Base-by-base conservation (phyloP, 169 alveolate species). In the Plasmodium malariae region DNA sequence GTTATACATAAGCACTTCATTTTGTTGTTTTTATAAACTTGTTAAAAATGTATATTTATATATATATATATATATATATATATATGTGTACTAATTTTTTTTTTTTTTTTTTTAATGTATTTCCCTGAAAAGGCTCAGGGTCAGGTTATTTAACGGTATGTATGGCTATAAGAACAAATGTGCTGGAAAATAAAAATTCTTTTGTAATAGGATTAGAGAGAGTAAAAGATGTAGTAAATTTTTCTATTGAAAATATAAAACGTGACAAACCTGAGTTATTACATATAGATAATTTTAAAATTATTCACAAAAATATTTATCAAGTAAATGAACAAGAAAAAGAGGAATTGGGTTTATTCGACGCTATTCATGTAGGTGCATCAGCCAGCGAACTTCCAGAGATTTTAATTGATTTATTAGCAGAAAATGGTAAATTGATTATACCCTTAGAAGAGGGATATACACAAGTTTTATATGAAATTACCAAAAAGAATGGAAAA, bases 381-480 rank as follows among this genome's bases (percentile, higher is more conserved):
- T 85, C 92, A n/a, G 92, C 92, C n/a, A 85, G 92, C 54, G 92
- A 85, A 60, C 85, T 85, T n/a, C 92, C 92, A 3, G 68, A 85
- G 2, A 54, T 85, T 37, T 57, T 85, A 85, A 34, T 85, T n/a
- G 86, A 85, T 9, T 43, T 85, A 19, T 12, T 85, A 30, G 92
- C 92, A 36, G 92, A 85, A 60, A 43, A 59, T 55, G 92, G 92
- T 4, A 85, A 69, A 60, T 14, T 85, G 4, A 85, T 85, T 28
- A 85, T 85, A 55, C 92, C 92, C 0, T 28, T 85, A 19, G 87
- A 85, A 54, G 92, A 85, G 34, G 87, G 86, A 28, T 57, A 32
- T n/a, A 69, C 92, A 48, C 92, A 85, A 34, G 92, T 85, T 49
- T 49, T 85, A 54, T 85, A 85, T 40, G 92, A 85, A 85, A 69